These are phyloP conservation scores for Suillus brevipes DNA, from an alignment of 768 basidiomycete species.

Conservation along the genomic window DNA sequence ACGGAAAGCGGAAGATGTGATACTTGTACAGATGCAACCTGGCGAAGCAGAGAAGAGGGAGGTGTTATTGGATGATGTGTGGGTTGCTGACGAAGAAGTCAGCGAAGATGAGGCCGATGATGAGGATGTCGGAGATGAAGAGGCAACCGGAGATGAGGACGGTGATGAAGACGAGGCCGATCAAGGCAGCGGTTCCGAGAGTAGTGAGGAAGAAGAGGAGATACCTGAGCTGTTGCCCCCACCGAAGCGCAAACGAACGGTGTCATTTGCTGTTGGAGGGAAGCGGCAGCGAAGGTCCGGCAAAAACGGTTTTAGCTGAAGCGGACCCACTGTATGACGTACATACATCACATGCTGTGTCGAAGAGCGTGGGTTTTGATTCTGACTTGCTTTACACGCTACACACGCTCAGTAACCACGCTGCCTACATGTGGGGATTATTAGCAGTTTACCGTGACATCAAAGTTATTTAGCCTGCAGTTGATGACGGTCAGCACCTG, in stretches of 20 bases:
- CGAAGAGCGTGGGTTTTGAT: constrained; percentile 5
- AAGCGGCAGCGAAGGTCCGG: constrained; percentile 14
- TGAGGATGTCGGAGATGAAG: constrained; percentile 42
- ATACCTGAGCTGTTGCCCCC: constrained; percentile 30
- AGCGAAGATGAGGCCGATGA: constrained; percentile 32
- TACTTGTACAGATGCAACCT: constrained; percentile 55
- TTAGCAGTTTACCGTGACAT: neutral
- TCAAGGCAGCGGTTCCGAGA: constrained; percentile 37
- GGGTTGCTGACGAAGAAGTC: constrained; percentile 35
- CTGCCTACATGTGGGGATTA: neutral
- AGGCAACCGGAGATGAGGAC: constrained; percentile 33
- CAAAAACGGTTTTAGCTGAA: constrained; percentile 6
- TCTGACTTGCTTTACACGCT: constrained; percentile 10
- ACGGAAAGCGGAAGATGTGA: constrained; percentile 49
- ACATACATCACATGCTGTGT: constrained; percentile 9
- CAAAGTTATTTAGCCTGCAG: constrained; percentile 2
- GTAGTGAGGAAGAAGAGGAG: constrained; percentile 39
- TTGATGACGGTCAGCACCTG: neutral
- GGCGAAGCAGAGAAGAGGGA: constrained; percentile 42
- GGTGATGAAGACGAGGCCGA: constrained; percentile 28
- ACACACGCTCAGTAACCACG: neutral
- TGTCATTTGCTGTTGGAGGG: constrained; percentile 44
- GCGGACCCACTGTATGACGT: neutral
- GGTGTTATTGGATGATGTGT: constrained; percentile 39
- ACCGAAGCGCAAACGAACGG: constrained; percentile 46